phyloP scores from a whole-genome alignment of 768 basidiomycete genomes.

The Tricholomella constricta region DNA sequence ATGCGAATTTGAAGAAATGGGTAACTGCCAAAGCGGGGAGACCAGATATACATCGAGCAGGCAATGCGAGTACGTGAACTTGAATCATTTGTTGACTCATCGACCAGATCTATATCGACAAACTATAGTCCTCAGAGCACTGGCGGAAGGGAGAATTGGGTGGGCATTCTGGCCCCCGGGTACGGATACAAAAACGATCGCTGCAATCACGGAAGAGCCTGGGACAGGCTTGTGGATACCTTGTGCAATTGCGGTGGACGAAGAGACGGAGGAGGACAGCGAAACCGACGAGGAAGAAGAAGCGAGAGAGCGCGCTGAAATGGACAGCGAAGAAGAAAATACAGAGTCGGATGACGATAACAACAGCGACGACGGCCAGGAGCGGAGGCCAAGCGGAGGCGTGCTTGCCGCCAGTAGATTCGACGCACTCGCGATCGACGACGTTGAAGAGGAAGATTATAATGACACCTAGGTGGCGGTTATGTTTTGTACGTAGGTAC shows the following conservation, averaged over 20 bases:
- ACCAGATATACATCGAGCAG: slow-evolving; percentile 86
- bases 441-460: slow-evolving; percentile 21
- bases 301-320: slow-evolving; percentile 26
- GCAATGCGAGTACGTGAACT: slow-evolving; percentile 79
- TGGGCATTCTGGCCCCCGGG: slow-evolving; percentile 89
- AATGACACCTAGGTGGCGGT: not conserved
- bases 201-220: slow-evolving; percentile 24
- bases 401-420: slow-evolving; percentile 35
- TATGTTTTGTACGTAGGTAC: not conserved
- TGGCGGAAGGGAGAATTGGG: slow-evolving; percentile 77
- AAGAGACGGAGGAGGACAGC: slow-evolving; percentile 33
- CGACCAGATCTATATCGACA: not conserved
- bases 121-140: slow-evolving; percentile 67
- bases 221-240: slow-evolving; percentile 63
- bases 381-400: slow-evolving; percentile 24
- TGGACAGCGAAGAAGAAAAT: slow-evolving; percentile 22
- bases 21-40: slow-evolving; percentile 90
- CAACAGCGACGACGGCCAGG: slow-evolving; percentile 21
- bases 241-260: slow-evolving; percentile 31
- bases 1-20: slow-evolving; percentile 79
- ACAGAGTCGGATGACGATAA: slow-evolving; percentile 16
- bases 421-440: slow-evolving; percentile 40
- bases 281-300: slow-evolving; percentile 33
- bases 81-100: slow-evolving; percentile 17
- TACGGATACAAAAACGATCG: slow-evolving; percentile 27